Conservation (phyloP, 306 rosid genomes). For the Medicago arabica region DNA sequence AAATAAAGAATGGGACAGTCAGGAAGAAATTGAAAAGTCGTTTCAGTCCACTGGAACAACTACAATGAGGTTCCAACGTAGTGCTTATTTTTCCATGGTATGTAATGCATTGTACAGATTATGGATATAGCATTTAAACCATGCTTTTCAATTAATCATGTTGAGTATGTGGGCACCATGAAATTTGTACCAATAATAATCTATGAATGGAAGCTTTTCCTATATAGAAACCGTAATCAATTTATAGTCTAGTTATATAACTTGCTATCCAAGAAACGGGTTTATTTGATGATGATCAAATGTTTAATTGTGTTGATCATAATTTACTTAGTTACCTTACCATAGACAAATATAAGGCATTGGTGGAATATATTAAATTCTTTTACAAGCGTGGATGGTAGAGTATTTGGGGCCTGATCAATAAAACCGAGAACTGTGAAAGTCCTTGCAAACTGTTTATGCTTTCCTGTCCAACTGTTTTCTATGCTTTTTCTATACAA, state of each 20-base stretch:
- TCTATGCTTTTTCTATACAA: no score
- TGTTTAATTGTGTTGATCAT: neutral
- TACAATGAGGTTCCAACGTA: conserved; percentile 57
- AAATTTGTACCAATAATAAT: neutral
- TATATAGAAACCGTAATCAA: neutral
- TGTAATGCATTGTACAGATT: conserved; percentile 29
- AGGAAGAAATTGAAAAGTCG: conserved; percentile 60
- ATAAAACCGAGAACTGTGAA: neutral
- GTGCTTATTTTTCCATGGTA: conserved; percentile 73
- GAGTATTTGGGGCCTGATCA: conserved; percentile 10
- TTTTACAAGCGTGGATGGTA: neutral
- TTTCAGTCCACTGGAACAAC: conserved; percentile 47
- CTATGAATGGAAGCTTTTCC: conserved; percentile 3
- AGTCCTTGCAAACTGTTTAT: neutral
- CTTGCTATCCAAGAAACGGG: neutral
- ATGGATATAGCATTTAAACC: conserved; percentile 21
- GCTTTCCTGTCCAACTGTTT: no score
- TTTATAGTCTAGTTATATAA: neutral
- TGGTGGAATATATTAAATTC: conserved; percentile 1
- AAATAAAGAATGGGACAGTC: conserved; percentile 51
- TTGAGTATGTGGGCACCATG: neutral
- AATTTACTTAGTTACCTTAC: conserved; percentile 13
- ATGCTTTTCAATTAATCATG: neutral
- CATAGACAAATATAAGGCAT: conserved; percentile 7
- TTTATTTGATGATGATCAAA: conserved; percentile 11